A percentile compares a stretch with the other conserved stretches of the same genome.
Conservation (phyloP, 371 early-diverging fungal species). For the Mucor plumbeus region DNA sequence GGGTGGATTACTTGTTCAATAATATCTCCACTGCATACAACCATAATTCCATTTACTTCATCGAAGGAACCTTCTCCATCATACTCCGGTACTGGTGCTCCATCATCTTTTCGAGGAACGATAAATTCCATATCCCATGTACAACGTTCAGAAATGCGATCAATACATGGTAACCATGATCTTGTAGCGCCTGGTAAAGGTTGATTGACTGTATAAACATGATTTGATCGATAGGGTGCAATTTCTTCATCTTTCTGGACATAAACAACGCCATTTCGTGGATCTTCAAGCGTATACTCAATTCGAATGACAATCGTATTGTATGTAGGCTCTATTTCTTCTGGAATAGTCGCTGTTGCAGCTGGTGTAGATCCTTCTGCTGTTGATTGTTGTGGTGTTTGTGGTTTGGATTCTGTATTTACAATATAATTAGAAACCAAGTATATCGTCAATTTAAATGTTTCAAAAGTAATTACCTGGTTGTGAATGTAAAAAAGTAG, state of each 20-base stretch:
- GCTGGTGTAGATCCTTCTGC: background rate
- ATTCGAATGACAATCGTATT: conserved; percentile 55
- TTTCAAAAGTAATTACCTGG: conserved; percentile 20
- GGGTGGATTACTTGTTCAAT: conserved; percentile 75
- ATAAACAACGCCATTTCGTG: conserved; percentile 60
- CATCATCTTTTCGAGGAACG: conserved; percentile 61
- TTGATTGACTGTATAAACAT: conserved; percentile 82
- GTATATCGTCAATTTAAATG: conserved; percentile 22
- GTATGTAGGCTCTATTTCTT: conserved; percentile 27
- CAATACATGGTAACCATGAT: conserved; percentile 90
- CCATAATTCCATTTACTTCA: conserved; percentile 64
- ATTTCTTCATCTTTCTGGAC: conserved; percentile 63
- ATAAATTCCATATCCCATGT: conserved; percentile 90
- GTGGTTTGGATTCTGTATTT: background rate
- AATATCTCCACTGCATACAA: conserved; percentile 80
- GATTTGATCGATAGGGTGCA: conserved; percentile 64
- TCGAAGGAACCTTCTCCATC: conserved; percentile 53
- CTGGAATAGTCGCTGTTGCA: background rate
- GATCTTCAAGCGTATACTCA: conserved; percentile 57
- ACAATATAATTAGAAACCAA: background rate
- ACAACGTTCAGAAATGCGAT: conserved; percentile 72
- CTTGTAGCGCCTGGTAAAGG: conserved; percentile 79
- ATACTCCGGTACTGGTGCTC: conserved; percentile 35
- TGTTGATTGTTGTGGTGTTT: conserved; percentile 5
- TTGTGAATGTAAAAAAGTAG: conserved; percentile 11